Percentiles rank a stretch among this genome's conserved stretches.
Conservation (phyloP, 257 asterid species). For the Scutellaria minor region DNA sequence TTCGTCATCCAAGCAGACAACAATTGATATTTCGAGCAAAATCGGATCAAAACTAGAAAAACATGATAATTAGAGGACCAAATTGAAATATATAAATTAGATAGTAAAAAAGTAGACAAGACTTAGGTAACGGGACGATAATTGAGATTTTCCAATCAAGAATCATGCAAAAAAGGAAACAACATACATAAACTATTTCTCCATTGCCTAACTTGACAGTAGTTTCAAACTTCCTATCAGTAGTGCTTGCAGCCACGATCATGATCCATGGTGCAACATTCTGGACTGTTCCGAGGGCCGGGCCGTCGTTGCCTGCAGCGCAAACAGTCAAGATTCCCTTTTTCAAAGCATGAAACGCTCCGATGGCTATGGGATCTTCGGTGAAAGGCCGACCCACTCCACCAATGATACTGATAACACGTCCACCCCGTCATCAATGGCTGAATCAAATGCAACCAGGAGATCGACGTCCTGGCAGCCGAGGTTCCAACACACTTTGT, state of each 20-base stretch:
- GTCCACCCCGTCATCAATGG: conserved; percentile 78
- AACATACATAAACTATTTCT: conserved; percentile 39
- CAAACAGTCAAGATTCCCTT: conserved; percentile 57
- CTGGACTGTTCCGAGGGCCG: conserved; percentile 33
- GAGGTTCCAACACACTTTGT: conserved; percentile 63
- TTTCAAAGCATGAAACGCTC: conserved; percentile 62
- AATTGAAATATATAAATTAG: no score
- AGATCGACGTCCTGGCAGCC: conserved; percentile 59
- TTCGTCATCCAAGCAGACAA: no score
- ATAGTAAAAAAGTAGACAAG: no score
- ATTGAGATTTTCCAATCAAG: not conserved
- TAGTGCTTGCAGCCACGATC: conserved; percentile 69
- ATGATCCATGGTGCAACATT: conserved; percentile 75
- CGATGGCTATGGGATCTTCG: conserved; percentile 62
- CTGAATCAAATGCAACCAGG: conserved; percentile 73
- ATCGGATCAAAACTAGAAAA: no score
- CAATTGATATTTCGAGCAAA: no score
- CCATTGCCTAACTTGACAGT: conserved; percentile 57
- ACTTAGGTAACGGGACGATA: no score
- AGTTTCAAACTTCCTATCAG: conserved; percentile 54
- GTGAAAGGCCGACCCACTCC: conserved; percentile 42
- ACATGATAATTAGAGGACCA: no score
- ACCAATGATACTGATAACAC: conserved; percentile 66
- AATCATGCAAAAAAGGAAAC: not conserved
- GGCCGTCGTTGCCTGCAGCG: conserved; percentile 70